Conservation (phyloP, 805 yeast species). For the Ogataea paradorogensis region DNA sequence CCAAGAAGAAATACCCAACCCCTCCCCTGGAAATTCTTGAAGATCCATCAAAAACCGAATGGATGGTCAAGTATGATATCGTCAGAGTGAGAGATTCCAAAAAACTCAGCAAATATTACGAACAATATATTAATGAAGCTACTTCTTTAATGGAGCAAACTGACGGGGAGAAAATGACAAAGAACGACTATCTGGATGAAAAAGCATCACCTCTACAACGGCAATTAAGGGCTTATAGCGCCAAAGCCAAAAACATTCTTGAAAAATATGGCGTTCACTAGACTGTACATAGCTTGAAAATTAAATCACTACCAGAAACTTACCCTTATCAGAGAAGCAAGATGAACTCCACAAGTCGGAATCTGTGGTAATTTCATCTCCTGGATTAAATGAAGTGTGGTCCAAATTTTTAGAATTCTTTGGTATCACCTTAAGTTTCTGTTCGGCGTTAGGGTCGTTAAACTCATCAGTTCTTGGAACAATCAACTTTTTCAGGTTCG, state of each 20-base stretch:
- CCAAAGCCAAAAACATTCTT: constrained; percentile 22
- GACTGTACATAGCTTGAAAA: constrained; percentile 8
- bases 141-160: constrained; percentile 1
- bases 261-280: constrained; percentile 11
- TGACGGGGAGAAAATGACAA: background rate
- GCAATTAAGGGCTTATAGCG: constrained; percentile 35
- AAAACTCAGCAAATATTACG: constrained; percentile 14
- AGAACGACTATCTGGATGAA: constrained; percentile 18
- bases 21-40: constrained; percentile 30
- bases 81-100: constrained; percentile 14
- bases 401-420: constrained; percentile 27
- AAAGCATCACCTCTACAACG: constrained; percentile 24
- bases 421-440: constrained; percentile 27
- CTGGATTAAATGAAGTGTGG: constrained; percentile 19
- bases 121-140: constrained; percentile 11
- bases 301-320: constrained; percentile 29
- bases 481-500: constrained; percentile 26
- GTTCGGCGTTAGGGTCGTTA: constrained; percentile 24
- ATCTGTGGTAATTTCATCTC: constrained; percentile 24
- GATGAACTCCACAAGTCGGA: constrained; percentile 25
- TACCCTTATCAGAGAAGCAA: constrained; percentile 34
- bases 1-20: constrained; percentile 25
- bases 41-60: constrained; percentile 10
- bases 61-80: constrained; percentile 31
- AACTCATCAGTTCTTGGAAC: constrained; percentile 33